Conservation (phyloP, 441 rosid genomes). For the Brassica balearica region DNA sequence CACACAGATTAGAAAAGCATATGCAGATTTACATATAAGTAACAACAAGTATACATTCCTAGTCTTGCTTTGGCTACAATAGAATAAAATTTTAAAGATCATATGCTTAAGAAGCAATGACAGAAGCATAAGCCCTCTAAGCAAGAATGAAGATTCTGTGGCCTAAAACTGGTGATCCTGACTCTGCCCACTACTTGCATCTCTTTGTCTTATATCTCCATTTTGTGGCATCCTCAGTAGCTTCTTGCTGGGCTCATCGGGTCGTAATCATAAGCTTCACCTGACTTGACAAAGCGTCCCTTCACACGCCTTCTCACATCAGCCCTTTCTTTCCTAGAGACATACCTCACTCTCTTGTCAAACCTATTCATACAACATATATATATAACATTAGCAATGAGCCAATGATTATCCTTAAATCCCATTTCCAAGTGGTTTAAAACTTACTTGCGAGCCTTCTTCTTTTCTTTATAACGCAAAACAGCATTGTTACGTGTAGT, state of each 20-base stretch:
- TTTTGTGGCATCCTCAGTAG: slow-evolving; percentile 59
- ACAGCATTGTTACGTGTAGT: slow-evolving; percentile 82
- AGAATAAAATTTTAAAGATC: slow-evolving; percentile 38
- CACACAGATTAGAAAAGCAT: background rate
- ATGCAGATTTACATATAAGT: slow-evolving; percentile 17
- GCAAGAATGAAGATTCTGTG: too few relatives aligned
- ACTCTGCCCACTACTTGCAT: slow-evolving; percentile 16
- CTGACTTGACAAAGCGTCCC: slow-evolving; percentile 94
- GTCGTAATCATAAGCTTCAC: slow-evolving; percentile 91
- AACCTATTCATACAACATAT: slow-evolving; percentile 54
- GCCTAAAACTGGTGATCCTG: slow-evolving; percentile 1
- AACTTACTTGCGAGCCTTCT: slow-evolving; percentile 88
- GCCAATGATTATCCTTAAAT: slow-evolving; percentile 1
- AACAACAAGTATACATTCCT: slow-evolving; percentile 13
- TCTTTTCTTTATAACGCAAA: slow-evolving; percentile 93
- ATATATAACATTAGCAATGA: slow-evolving; percentile 12
- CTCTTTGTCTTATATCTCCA: slow-evolving; percentile 25
- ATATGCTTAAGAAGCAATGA: slow-evolving; percentile 5
- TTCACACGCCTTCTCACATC: slow-evolving; percentile 95
- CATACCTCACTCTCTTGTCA: slow-evolving; percentile 90
- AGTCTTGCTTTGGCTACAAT: slow-evolving; percentile 23
- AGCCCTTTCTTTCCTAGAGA: slow-evolving; percentile 95
- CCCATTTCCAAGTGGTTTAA: background rate
- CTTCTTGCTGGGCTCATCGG: slow-evolving; percentile 84
- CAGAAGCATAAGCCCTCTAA: too few relatives aligned